Evolutionary conservation across 2,329 filamentous ascomycete species (phyloP).

Genomic region (Xylaria sp.): DNA sequence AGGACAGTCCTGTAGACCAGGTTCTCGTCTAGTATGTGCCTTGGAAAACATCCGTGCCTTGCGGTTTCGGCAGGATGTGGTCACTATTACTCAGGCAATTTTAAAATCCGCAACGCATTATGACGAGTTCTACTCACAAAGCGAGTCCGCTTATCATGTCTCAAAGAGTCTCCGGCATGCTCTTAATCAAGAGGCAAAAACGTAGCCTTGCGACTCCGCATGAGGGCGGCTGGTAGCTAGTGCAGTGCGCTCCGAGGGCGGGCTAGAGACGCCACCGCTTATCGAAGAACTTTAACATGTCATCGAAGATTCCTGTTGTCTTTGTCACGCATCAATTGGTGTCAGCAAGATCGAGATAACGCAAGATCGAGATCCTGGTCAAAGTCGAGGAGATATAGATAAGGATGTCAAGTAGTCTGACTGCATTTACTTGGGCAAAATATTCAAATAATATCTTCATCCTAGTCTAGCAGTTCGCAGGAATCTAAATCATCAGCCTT

Average conservation of each 20-base stretch:
- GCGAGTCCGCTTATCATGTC: not conserved
- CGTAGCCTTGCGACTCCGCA: not conserved
- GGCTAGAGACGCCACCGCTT: not conserved
- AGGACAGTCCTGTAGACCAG: slow-evolving; percentile 49
- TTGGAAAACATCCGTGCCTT: not conserved
- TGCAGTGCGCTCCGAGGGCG: not conserved
- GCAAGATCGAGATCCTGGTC: not conserved
- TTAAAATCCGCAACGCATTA: not conserved
- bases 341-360: not conserved
- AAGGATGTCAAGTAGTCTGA: not conserved
- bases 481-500: not conserved
- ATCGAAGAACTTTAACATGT: not conserved
- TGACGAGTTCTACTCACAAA: slow-evolving; percentile 5
- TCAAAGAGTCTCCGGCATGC: not conserved
- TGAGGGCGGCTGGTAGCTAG: not conserved
- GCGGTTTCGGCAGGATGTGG: not conserved
- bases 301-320: not conserved
- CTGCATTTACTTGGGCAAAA: not conserved
- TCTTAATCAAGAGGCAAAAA: not conserved
- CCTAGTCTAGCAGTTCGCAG: not conserved
- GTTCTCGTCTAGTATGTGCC: slow-evolving; percentile 22
- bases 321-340: not conserved
- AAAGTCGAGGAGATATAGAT: slow-evolving; percentile 13
- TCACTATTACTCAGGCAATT: not conserved
- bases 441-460: not conserved